Evolutionary conservation across 2,329 filamentous ascomycete genomes (phyloP).

Genomic region (Cryphonectria parasitica): DNA sequence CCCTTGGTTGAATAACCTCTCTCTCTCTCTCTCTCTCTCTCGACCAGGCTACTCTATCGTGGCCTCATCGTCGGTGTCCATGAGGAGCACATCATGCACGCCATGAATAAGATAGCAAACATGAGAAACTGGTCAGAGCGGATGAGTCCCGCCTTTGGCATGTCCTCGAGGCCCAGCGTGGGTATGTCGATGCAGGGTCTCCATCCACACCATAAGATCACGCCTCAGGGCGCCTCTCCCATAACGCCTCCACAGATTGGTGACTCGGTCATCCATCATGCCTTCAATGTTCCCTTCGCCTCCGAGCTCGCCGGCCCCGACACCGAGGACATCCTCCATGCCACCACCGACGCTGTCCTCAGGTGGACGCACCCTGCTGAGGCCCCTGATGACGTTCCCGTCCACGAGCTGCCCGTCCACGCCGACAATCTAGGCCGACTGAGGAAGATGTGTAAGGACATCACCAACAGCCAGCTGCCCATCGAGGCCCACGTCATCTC

Average conservation of each 20-base stretch:
- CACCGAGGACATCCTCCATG: conserved; percentile 91
- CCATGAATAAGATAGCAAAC: conserved; percentile 72
- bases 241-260: conserved; percentile 71
- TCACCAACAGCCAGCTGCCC: conserved; percentile 71
- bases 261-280: conserved; percentile 83
- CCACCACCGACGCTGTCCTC: conserved; percentile 82
- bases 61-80: conserved; percentile 26
- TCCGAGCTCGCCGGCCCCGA: conserved; percentile 91
- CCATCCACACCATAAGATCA: conserved; percentile 62
- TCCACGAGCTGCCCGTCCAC: conserved; percentile 91
- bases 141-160: conserved; percentile 70
- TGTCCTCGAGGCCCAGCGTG: conserved; percentile 60
- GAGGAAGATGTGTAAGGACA: conserved; percentile 77
- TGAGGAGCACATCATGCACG: conserved; percentile 40
- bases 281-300: conserved; percentile 96
- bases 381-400: conserved; percentile 79
- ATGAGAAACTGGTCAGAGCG: conserved; percentile 74
- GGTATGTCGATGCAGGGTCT: conserved; percentile 60
- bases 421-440: conserved; percentile 82
- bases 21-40: conserved; percentile 24
- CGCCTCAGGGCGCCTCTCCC: conserved; percentile 55
- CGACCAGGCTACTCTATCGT: conserved; percentile 26
- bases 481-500: conserved; percentile 85
- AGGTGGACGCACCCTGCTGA: conserved; percentile 94
- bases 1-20: not conserved